These are phyloP conservation scores for Coniochaeta sp. DNA, from an alignment of 2,329 filamentous ascomycete species.

Conservation along the genomic window DNA sequence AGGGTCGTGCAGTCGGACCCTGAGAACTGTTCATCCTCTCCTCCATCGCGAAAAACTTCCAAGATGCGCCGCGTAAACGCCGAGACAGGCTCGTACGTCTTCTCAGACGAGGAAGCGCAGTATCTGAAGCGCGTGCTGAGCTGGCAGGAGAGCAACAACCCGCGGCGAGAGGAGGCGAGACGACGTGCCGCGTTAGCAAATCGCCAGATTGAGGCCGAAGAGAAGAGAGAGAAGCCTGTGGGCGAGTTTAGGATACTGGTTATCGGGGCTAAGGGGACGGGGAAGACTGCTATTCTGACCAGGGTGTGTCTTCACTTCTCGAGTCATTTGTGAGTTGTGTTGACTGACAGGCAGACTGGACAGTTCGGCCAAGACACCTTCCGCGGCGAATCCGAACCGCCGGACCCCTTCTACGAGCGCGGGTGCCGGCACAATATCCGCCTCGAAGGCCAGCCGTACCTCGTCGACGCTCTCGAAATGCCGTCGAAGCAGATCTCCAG, in stretches of 20 bases:
- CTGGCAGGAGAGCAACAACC: conserved; percentile 23
- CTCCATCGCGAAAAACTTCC: too few species aligned
- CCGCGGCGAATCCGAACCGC: conserved; percentile 13
- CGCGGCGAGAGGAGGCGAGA: conserved; percentile 16
- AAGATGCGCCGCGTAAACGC: not conserved
- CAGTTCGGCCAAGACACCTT: conserved; percentile 26
- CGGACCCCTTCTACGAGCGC: conserved; percentile 19
- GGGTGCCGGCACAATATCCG: conserved; percentile 25
- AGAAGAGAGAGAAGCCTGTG: conserved; percentile 12
- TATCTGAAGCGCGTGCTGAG: conserved; percentile 32
- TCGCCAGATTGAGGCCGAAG: conserved; percentile 3
- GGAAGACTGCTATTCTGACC: conserved; percentile 33
- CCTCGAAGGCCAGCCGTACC: conserved; percentile 23
- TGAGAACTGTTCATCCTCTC: too few species aligned
- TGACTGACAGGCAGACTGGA: not conserved
- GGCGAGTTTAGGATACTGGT: conserved; percentile 32
- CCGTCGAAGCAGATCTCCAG: conserved; percentile 23
- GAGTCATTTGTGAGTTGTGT: too few species aligned
- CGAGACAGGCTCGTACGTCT: conserved; percentile 23
- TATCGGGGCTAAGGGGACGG: conserved; percentile 28
- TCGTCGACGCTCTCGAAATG: conserved; percentile 29
- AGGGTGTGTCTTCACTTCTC: conserved; percentile 21
- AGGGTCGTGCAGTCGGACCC: not conserved
- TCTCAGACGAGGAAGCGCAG: conserved; percentile 31
- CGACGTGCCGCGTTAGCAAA: conserved; percentile 6